These are phyloP conservation scores for Blastocystis sp. DNA, from an alignment of 352 stramenopile species.

Conservation along the genomic window DNA sequence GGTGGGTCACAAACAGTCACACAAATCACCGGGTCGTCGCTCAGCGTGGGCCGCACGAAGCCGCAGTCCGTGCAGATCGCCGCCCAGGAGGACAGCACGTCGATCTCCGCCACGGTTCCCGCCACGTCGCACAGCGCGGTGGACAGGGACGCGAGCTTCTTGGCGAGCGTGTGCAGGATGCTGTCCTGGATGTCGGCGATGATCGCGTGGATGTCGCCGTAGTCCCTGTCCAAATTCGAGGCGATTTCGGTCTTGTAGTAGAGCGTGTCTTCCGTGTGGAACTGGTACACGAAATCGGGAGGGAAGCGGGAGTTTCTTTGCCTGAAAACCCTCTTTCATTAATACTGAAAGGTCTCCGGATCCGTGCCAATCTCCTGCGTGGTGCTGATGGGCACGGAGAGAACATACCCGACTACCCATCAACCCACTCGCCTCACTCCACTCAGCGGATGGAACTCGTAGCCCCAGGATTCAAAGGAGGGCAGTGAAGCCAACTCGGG, in stretches of 20 bases:
- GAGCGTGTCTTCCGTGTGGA: constrained; percentile 54
- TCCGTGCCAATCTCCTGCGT: background rate
- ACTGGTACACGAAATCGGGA: constrained; percentile 48
- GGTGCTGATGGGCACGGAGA: background rate
- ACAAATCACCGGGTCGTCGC: background rate
- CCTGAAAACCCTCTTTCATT: background rate
- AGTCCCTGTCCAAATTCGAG: constrained; percentile 9
- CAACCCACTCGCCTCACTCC: background rate
- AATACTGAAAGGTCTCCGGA: background rate
- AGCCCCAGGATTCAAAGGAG: background rate
- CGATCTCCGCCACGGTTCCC: constrained; percentile 30
- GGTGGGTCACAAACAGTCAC: background rate
- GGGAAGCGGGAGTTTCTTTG: background rate
- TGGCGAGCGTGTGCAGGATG: constrained; percentile 7
- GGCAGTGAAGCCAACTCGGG: background rate
- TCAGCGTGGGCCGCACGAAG: background rate
- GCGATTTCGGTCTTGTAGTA: constrained; percentile 62
- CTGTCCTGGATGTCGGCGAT: constrained; percentile 32
- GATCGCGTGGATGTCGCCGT: constrained; percentile 50
- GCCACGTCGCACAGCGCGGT: background rate
- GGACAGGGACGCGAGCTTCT: background rate
- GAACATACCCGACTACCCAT: constrained; percentile 31
- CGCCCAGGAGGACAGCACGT: constrained; percentile 34
- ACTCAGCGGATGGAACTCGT: constrained; percentile 50
- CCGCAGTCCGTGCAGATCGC: constrained; percentile 11